Evolutionary conservation across 2,329 filamentous ascomycete species (phyloP).

Genomic region (Penicillium oxalicum): DNA sequence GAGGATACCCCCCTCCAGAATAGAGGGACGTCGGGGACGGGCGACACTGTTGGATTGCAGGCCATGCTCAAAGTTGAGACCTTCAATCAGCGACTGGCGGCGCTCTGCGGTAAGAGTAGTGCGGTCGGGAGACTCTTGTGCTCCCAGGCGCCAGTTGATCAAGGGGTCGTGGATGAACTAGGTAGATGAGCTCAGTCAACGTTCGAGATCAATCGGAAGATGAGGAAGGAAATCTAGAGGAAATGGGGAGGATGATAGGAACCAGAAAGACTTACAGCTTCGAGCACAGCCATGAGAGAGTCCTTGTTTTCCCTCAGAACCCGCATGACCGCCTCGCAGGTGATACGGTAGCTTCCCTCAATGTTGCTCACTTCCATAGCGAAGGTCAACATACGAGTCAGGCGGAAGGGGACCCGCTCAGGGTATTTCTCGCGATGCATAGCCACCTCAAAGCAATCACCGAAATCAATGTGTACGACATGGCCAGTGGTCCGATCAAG

Average conservation of each 20-base stretch:
- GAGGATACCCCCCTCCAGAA: constrained; percentile 54
- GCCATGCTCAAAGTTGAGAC: constrained; percentile 45
- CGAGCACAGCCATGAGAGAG: constrained; percentile 93
- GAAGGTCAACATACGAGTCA: constrained; percentile 98
- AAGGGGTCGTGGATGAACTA: constrained; percentile 99
- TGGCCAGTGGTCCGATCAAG: constrained; percentile 93
- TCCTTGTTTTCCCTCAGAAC: constrained; percentile 96
- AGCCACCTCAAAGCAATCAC: constrained; percentile 97
- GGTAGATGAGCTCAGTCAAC: constrained; percentile 7
- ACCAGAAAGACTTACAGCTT: constrained; percentile 63
- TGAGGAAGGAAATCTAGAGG: not conserved
- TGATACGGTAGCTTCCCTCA: constrained; percentile 95
- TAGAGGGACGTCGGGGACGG: constrained; percentile 61
- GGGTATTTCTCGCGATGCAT: constrained; percentile 99
- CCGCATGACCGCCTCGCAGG: constrained; percentile 97
- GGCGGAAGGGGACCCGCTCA: constrained; percentile 91
- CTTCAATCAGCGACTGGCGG: constrained; percentile 53
- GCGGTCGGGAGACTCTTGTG: constrained; percentile 55
- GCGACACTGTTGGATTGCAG: constrained; percentile 59
- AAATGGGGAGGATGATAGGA: constrained; percentile 22
- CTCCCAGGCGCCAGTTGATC: constrained; percentile 84
- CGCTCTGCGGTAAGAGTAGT: constrained; percentile 57
- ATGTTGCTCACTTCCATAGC: constrained; percentile 99
- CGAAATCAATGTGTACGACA: constrained; percentile 98
- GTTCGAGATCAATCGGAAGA: not conserved